These are phyloP conservation scores for Flaveria floridana DNA, from an alignment of 140 eudicot genomes.

Conservation along the genomic window DNA sequence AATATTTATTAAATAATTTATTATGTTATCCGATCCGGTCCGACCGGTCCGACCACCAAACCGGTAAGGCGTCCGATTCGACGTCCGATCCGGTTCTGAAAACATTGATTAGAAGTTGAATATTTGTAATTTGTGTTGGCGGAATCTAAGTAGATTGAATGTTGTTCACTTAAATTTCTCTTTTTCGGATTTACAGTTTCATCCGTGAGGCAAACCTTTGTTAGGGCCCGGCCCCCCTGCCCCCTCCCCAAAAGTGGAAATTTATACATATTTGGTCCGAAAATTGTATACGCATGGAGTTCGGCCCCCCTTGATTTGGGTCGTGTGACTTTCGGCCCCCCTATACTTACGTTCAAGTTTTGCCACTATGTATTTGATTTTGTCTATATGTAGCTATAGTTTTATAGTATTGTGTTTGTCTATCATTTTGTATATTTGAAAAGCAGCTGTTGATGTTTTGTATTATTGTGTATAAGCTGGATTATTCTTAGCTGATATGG, in stretches of 20 bases:
- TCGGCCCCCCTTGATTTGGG: no score
- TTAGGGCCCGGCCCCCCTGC: no score
- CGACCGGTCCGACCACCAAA: no score
- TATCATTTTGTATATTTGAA: background rate
- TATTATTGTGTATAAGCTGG: slow-evolving; percentile 1
- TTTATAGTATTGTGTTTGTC: background rate
- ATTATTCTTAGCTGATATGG: slow-evolving; percentile 2
- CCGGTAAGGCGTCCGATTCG: no score
- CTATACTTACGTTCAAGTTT: no score
- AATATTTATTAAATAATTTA: no score
- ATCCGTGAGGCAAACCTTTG: background rate
- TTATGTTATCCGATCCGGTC: no score
- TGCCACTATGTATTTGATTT: background rate
- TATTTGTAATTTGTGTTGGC: background rate
- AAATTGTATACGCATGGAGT: no score
- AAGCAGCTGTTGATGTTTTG: slow-evolving; percentile 14
- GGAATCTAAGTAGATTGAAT: background rate
- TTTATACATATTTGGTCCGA: no score
- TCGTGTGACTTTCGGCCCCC: no score
- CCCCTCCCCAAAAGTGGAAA: no score
- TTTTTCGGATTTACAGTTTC: background rate
- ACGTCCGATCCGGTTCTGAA: no score
- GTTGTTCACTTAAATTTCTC: background rate
- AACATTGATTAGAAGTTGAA: background rate
- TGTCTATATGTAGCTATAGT: background rate